phyloP scores from a whole-genome alignment of 2,329 filamentous ascomycete species.

The Colletotrichum sp. region DNA sequence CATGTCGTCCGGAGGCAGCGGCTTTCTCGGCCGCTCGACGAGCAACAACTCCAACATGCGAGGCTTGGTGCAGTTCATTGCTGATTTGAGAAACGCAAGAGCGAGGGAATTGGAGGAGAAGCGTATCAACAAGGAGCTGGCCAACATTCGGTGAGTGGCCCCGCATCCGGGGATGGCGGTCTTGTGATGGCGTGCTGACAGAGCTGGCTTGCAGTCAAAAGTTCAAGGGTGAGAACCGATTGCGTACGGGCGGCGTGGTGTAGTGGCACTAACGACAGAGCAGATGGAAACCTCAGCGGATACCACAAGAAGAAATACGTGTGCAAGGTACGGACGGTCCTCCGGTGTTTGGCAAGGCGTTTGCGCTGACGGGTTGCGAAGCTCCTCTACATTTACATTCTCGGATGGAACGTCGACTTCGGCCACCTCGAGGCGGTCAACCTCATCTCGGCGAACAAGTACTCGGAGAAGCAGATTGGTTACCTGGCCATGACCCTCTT shows the following conservation, averaged over 20 bases:
- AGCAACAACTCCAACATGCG: slow-evolving; percentile 72
- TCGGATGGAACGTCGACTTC: slow-evolving; percentile 99
- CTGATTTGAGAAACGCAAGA: slow-evolving; percentile 91
- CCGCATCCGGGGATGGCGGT: slow-evolving; percentile 9
- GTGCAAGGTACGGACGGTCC: slow-evolving; percentile 73
- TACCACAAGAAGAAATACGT: slow-evolving; percentile 99
- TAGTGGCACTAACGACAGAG: slow-evolving; percentile 27
- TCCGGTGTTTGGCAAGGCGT: neutral
- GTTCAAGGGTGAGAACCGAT: slow-evolving; percentile 72
- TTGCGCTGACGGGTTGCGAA: slow-evolving; percentile 33
- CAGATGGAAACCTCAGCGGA: slow-evolving; percentile 86
- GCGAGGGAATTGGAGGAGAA: slow-evolving; percentile 97
- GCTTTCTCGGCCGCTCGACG: slow-evolving; percentile 70
- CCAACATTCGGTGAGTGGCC: slow-evolving; percentile 82
- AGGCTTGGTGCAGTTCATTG: slow-evolving; percentile 97
- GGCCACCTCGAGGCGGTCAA: slow-evolving; percentile 98
- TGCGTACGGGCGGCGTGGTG: neutral
- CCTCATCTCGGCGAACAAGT: slow-evolving; percentile 93
- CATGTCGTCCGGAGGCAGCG: slow-evolving; percentile 62
- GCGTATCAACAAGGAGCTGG: slow-evolving; percentile 98
- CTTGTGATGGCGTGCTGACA: slow-evolving; percentile 17
- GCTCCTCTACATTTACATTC: slow-evolving; percentile 97
- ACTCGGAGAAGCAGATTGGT: slow-evolving; percentile 99
- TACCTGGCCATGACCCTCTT: slow-evolving; percentile 98
- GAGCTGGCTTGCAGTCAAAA: slow-evolving; percentile 67